Percentiles rank a stretch among this genome's conserved stretches.
phyloP scores from a whole-genome alignment of 2,329 filamentous ascomycete species.

The Fusarium hostae region DNA sequence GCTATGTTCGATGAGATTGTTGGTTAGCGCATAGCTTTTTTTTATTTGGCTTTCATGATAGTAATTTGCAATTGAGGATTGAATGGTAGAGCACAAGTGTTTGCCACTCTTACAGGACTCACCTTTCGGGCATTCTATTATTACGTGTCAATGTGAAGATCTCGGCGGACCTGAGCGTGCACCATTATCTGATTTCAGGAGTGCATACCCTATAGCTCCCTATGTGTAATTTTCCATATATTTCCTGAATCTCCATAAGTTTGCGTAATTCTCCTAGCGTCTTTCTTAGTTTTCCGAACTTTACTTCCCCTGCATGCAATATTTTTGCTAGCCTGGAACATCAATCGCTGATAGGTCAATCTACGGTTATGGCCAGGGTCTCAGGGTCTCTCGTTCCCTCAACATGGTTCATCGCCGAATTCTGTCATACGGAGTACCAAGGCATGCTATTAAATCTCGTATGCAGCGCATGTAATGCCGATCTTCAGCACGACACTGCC shows the following conservation, averaged over 20 bases:
- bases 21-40: not conserved
- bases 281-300: too few species aligned
- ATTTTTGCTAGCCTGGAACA: not conserved
- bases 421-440: not conserved
- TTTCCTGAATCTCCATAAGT: not conserved
- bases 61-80: too few species aligned
- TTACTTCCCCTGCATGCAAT: not conserved
- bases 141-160: too few species aligned
- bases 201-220: not conserved
- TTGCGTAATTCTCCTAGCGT: not conserved
- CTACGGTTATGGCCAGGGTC: accelerated
- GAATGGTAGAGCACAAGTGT: too few species aligned
- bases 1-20: not conserved
- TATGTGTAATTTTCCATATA: not conserved
- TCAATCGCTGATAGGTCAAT: not conserved
- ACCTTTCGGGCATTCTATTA: too few species aligned
- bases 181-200: too few species aligned
- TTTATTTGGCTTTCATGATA: too few species aligned
- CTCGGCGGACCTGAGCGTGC: too few species aligned
- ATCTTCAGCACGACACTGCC: not conserved
- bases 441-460: not conserved
- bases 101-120: too few species aligned
- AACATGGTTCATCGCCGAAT: not conserved
- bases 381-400: not conserved
- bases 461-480: not conserved